Evolutionary conservation across 305 asterid species (phyloP), one percentile per base, ranked within the genome.

Genomic region (Fraxinus angustifolia): DNA sequence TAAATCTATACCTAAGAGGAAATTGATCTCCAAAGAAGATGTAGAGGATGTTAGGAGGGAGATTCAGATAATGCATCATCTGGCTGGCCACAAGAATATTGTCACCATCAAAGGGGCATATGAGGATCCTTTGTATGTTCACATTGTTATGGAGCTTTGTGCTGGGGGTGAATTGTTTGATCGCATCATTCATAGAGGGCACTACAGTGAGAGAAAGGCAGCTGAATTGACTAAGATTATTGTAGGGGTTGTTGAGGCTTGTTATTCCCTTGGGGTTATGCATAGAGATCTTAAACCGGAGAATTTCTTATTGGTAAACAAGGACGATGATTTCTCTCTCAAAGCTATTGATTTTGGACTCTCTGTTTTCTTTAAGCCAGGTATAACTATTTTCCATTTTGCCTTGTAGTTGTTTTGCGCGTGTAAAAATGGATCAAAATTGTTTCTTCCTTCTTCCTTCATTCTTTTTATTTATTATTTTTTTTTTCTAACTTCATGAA

Each of bases 351-450:
- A 94, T 83, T 94, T 94, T 83, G 98, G 98, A 31, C 97, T 95
- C 82, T 95, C 98, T 4, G 97, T 95, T 72, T 95, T 94, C 92
- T 95, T 95, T 90, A 95, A 92, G 87, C 98, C 98, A 84, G 97
- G 98, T 93, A 77, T 35, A 12, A 19, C 4, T 78, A 23, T 30
- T 17, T 35, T 60, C 10, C 16, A 60, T 23, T 60, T 21, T 7
- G 31, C 70, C 70, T 53, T 21, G 10, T 8, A 60, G 19, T 50
- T 60, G 70, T 21, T 60, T 21, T 23, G 31, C 70, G 1, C 26
- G 21, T 68, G 74, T 68, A 36, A 30, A 30, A 68, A 30, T 68
- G 36, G 74, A 30, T 68, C 33, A 21, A 60, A 60, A 21, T 60
- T 60, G 70, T 60, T 21, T 60, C 31, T 11, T 21, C 14, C 8